Evolutionary conservation across 306 rosid species (phyloP).

Genomic region (Fragaria iinumae): DNA sequence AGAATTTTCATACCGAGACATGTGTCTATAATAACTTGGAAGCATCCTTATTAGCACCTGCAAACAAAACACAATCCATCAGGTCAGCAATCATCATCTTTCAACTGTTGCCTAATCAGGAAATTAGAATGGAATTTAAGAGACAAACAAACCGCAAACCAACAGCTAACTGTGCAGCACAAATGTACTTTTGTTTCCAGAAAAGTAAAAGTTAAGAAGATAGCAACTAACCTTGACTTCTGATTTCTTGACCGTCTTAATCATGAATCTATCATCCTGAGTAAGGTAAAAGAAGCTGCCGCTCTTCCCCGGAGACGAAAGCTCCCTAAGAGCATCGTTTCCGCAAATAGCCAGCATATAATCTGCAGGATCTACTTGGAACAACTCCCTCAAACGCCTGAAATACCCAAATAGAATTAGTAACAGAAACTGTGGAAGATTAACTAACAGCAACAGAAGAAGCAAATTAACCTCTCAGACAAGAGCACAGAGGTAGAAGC

Average conservation of each 20-base stretch:
- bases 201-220: neutral
- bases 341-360: constrained; percentile 96
- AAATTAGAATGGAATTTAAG: neutral
- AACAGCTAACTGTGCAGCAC: neutral
- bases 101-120: neutral
- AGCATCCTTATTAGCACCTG: constrained; percentile 98
- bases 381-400: constrained; percentile 85
- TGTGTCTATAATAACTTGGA: constrained; percentile 69
- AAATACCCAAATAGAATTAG: constrained; percentile 20
- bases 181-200: neutral
- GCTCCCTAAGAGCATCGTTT: constrained; percentile 86
- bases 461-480: neutral
- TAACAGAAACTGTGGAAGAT: neutral
- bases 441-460: neutral
- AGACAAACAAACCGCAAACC: neutral
- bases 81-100: neutral
- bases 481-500: too few species aligned
- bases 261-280: constrained; percentile 93
- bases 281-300: constrained; percentile 93
- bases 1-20: constrained; percentile 66
- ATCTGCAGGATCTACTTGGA: constrained; percentile 89
- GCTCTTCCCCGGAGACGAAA: constrained; percentile 96
- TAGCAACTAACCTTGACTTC: constrained; percentile 83
- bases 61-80: constrained; percentile 23
- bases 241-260: constrained; percentile 90